Evolutionary conservation across 2,329 filamentous ascomycete species (phyloP).

Genomic region (Cercospora beticola): DNA sequence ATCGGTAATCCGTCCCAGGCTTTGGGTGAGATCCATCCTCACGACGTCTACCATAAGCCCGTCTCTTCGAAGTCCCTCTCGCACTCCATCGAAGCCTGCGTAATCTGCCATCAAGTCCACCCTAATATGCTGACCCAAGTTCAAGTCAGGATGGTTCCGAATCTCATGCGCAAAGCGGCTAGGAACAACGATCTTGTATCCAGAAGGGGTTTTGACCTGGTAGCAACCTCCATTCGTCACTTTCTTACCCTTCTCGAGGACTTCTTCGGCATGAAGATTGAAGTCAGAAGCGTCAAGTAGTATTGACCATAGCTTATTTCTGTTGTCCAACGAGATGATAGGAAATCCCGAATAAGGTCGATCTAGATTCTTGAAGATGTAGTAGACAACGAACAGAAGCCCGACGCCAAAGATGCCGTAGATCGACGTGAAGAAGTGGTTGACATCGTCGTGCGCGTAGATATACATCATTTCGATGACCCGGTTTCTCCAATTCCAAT

Average conservation of each 20-base stretch:
- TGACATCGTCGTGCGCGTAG: not conserved
- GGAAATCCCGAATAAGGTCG: not conserved
- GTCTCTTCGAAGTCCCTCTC: not conserved
- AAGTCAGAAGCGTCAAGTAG: not conserved
- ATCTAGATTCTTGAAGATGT: not conserved
- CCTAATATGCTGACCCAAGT: not conserved
- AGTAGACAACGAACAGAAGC: not conserved
- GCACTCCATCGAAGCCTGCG: slow-evolving; percentile 8
- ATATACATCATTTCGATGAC: not conserved
- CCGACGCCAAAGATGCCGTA: not conserved
- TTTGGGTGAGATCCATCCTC: slow-evolving; percentile 29
- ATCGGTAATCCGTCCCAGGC: not conserved
- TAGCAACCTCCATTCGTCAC: not conserved
- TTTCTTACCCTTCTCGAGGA: not conserved
- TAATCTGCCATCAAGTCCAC: not conserved
- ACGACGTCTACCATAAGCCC: slow-evolving; percentile 5
- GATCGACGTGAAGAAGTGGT: not conserved
- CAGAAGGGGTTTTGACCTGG: not conserved
- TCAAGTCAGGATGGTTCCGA: not conserved
- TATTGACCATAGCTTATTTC: not conserved
- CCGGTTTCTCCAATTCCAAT: not conserved
- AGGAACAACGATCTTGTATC: not conserved
- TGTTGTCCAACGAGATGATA: not conserved
- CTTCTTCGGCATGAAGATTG: not conserved
- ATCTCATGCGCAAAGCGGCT: not conserved